These are phyloP conservation scores for Didymella arachidicola DNA, from an alignment of 2,329 filamentous ascomycete species.

Conservation along the genomic window DNA sequence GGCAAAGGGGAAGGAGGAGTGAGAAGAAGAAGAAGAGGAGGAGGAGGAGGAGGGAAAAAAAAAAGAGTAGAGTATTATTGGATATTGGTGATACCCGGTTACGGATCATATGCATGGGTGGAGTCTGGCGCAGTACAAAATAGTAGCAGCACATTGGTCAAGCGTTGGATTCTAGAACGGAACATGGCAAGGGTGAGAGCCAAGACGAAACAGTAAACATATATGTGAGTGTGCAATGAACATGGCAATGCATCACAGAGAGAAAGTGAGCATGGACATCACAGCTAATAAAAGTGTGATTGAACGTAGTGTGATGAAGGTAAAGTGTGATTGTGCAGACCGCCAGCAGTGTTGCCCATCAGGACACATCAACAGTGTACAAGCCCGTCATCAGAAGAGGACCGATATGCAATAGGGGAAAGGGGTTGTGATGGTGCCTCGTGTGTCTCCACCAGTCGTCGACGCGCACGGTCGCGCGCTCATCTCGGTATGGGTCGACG, in stretches of 20 bases:
- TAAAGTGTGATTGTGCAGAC: constrained; percentile 21
- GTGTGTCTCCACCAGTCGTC: constrained; percentile 24
- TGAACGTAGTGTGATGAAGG: constrained; percentile 1
- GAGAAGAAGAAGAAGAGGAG: no score
- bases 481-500: constrained; percentile 25
- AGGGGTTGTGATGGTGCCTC: constrained; percentile 29
- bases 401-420: constrained; percentile 40
- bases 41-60: no score
- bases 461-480: constrained; percentile 29
- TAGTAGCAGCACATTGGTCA: neutral
- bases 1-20: constrained; percentile 42
- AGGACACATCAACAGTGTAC: constrained; percentile 45
- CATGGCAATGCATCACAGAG: no score
- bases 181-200: no score
- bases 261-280: neutral
- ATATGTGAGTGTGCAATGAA: no score
- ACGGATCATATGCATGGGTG: constrained; percentile 23
- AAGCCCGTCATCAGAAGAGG: constrained; percentile 35
- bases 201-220: no score
- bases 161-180: neutral
- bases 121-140: constrained; percentile 14
- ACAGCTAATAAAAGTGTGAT: neutral
- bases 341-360: constrained; percentile 38
- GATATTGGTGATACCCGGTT: constrained; percentile 18
- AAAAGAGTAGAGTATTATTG: no score